phyloP scores from a whole-genome alignment of 345 rosid genomes.

The Citropsis articulata region DNA sequence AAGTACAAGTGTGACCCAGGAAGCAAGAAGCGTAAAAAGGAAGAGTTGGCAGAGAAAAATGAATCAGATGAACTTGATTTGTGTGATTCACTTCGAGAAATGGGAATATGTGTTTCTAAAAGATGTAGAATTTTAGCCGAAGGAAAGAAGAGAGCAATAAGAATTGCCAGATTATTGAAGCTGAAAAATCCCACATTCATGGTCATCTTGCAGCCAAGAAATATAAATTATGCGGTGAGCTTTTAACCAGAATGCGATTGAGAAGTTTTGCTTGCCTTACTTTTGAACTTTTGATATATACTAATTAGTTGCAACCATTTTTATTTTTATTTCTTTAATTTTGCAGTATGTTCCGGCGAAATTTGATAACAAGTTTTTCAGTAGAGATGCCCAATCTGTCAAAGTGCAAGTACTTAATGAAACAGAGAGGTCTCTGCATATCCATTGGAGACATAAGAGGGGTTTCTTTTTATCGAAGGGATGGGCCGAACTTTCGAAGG shows the following conservation, averaged over 20 bases:
- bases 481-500: constrained; percentile 16
- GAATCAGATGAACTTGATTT: not conserved
- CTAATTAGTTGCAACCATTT: not conserved
- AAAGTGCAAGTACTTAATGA: constrained; percentile 24
- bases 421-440: constrained; percentile 11
- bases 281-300: not conserved
- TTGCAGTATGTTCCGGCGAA: constrained; percentile 18
- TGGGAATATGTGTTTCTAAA: not conserved
- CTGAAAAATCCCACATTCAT: constrained; percentile 38
- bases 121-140: not conserved
- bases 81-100: not conserved
- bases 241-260: not conserved
- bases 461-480: not conserved
- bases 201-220: constrained; percentile 27
- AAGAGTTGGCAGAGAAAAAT: not conserved
- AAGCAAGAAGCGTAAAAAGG: constrained; percentile 9
- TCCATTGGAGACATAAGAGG: not conserved
- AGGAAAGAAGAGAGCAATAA: constrained; percentile 26
- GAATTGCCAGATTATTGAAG: constrained; percentile 28
- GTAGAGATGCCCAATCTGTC: not conserved
- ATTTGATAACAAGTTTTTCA: constrained; percentile 14
- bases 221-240: constrained; percentile 7
- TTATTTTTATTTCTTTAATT: not conserved
- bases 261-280: too few species aligned
- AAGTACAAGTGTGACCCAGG: not conserved